Conservation (phyloP, 2,329 filamentous ascomycete species). For the Trichoderma semiorbis region DNA sequence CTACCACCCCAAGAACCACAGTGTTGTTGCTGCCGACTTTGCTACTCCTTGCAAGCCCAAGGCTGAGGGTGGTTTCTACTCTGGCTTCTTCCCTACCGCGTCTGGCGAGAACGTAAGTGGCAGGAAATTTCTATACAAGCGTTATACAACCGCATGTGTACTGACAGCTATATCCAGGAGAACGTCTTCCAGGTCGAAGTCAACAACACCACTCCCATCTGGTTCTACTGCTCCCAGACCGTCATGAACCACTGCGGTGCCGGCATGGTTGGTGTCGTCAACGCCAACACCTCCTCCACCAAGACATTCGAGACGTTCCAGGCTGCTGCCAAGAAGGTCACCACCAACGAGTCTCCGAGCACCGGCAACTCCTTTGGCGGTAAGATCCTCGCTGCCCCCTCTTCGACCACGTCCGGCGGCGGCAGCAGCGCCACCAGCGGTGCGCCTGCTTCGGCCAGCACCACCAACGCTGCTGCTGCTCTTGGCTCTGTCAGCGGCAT, state of each 20-base stretch:
- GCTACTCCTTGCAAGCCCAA: constrained; percentile 45
- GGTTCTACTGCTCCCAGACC: constrained; percentile 20
- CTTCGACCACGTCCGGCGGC: neutral
- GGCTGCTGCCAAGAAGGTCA: constrained; percentile 1
- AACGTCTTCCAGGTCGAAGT: constrained; percentile 21
- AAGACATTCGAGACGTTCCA: constrained; percentile 15
- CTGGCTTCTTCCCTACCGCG: constrained; percentile 4
- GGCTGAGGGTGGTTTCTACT: constrained; percentile 21
- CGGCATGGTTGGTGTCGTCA: constrained; percentile 19
- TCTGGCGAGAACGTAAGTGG: constrained; percentile 5
- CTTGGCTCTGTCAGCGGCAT: constrained; percentile 8
- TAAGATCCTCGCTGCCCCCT: neutral
- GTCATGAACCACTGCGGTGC: constrained; percentile 6
- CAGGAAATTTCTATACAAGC: too few relatives aligned
- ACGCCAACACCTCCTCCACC: constrained; percentile 4
- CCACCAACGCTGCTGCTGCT: neutral
- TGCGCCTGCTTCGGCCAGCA: neutral
- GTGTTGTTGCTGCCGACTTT: constrained; percentile 45
- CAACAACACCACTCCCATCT: constrained; percentile 18
- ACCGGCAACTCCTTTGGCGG: constrained; percentile 6
- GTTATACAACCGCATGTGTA: neutral
- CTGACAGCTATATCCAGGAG: constrained; percentile 18
- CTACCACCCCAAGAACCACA: constrained; percentile 47
- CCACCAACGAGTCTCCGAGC: constrained; percentile 3
- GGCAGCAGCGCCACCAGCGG: neutral